phyloP scores from a whole-genome alignment of 768 basidiomycete genomes.

The Lactarius akahatsu region DNA sequence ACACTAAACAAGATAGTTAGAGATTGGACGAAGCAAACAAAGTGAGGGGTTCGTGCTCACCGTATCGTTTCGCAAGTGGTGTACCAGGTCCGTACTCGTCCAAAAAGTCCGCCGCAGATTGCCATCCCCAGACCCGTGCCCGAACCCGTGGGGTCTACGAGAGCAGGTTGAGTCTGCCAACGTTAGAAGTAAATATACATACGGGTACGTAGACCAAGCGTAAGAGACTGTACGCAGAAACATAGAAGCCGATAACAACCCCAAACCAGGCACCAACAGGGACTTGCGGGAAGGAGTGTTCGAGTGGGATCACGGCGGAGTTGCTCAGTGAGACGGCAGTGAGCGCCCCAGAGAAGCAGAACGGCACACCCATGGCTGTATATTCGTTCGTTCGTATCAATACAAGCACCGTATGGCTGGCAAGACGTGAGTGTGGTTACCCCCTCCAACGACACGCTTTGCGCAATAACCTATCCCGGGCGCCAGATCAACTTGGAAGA shows the following conservation, averaged over 20 bases:
- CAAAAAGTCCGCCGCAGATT: background rate
- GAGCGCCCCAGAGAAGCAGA: background rate
- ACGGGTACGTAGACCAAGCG: background rate
- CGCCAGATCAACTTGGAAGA: slow-evolving; percentile 7
- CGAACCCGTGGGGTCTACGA: slow-evolving; percentile 3
- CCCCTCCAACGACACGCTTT: slow-evolving; percentile 8
- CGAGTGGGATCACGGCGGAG: background rate
- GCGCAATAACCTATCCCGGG: background rate
- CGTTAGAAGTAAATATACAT: background rate
- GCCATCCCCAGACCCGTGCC: background rate
- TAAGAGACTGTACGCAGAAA: background rate
- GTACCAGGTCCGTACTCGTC: slow-evolving; percentile 3
- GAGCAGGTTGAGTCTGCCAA: background rate
- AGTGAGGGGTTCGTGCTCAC: background rate
- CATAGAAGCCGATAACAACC: background rate
- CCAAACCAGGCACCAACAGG: background rate
- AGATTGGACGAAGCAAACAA: background rate
- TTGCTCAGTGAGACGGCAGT: background rate
- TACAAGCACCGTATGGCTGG: background rate
- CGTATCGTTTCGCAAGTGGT: slow-evolving; percentile 3
- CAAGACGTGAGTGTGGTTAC: background rate
- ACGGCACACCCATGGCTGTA: background rate
- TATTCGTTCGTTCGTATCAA: background rate
- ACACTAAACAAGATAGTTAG: background rate
- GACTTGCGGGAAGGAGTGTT: background rate